Evolutionary conservation across 257 asterid species (phyloP).

Genomic region (Vinca minor): DNA sequence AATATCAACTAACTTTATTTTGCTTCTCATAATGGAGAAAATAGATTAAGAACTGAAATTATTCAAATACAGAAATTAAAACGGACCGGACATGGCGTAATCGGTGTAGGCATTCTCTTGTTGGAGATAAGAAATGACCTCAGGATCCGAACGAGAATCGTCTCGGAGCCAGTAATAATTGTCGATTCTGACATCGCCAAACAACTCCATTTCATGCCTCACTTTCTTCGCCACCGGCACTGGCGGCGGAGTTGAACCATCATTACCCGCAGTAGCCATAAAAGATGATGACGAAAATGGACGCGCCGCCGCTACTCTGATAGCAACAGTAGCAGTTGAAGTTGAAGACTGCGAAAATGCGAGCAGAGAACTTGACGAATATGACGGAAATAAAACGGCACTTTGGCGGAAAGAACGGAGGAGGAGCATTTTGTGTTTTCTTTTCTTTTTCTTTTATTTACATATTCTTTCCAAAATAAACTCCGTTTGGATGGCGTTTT

Average conservation of each 20-base stretch:
- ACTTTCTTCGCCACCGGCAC: slow-evolving; percentile 69
- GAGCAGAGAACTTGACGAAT: neutral
- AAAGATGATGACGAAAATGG: neutral
- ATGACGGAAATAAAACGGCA: too few relatives aligned
- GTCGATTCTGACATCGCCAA: slow-evolving; percentile 81
- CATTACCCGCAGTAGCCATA: slow-evolving; percentile 4
- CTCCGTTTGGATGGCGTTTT: too few relatives aligned
- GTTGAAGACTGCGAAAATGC: neutral
- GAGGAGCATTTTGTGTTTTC: neutral
- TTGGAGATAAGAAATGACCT: slow-evolving; percentile 49
- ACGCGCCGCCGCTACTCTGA: neutral
- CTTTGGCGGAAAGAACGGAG: slow-evolving; percentile 6
- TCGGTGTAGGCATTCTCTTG: slow-evolving; percentile 68
- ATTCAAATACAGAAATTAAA: neutral
- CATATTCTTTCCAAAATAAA: too few relatives aligned
- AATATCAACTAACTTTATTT: neutral
- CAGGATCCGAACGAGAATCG: slow-evolving; percentile 67
- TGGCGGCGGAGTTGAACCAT: slow-evolving; percentile 21
- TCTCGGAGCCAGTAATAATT: slow-evolving; percentile 94
- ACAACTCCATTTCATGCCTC: slow-evolving; percentile 83
- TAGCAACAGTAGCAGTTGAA: too few relatives aligned
- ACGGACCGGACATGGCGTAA: slow-evolving; percentile 68
- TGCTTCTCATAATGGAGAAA: neutral
- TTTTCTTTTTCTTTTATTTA: too few relatives aligned
- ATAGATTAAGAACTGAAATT: neutral